Evolutionary conservation across 108 stramenopile species (phyloP), one percentile per base, ranked within the genome.

Genomic region (Skeletonema tropicum): DNA sequence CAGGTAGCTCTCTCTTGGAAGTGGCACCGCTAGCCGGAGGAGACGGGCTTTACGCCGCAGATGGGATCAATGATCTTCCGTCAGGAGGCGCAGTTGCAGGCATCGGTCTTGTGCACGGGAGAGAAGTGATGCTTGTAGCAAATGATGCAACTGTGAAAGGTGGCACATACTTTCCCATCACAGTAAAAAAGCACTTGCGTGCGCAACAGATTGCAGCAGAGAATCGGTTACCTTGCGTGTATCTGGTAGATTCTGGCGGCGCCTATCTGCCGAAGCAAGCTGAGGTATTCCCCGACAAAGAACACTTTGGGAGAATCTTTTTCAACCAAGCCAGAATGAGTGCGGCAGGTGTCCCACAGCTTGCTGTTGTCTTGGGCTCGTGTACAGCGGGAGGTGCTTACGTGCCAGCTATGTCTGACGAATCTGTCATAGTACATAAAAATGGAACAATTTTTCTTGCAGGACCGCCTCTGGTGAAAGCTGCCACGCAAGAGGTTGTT

Each of bases 101-200:
- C 49, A 98, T 99, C 72, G 99, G 99, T 2, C 60, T 87, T 13
- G 97, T 99, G 25, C 75, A 91, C 58, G 97, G 97, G 8, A 72
- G 83, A 45, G 74, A 90, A 57, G 97, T 96, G 64, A 95, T 99
- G 94, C 92, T 99, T 76, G 89, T 98, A 45, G 99, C 98, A 45
- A 99, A 99, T 80, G 99, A 99, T 87, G 98, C 99, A 45, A 99
- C 99, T 7, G 96, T 98, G 39, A 98, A 98, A 73, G 98, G 98
- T 15, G 99, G 99, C 5, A 98, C 98, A 2, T 99, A 99, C 80
- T 97, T 88, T 81, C 98, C 99, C 10, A 96, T 99, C 71, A 99
- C 99, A 9, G 97, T 98, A 35, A 98, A 98, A 92, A 99, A 99
- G 71, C 98, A 98, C 82, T 85, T 99, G 66, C 80, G 99, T 13